Conservation (phyloP, 345 rosid species). For the Passiflora organensis region DNA sequence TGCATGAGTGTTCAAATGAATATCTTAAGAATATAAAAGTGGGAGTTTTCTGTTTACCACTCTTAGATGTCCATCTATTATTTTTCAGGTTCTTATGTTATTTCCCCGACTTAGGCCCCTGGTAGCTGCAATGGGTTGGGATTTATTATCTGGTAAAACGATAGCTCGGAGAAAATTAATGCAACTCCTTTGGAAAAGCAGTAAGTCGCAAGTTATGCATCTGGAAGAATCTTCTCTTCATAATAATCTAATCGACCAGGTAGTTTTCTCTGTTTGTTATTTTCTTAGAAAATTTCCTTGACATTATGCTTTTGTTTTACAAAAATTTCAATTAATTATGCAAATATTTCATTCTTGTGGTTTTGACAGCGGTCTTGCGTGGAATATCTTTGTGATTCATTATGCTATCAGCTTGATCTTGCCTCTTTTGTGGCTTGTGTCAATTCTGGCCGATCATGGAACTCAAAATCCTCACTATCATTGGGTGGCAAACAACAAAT, state of each 20-base stretch:
- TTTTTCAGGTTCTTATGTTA: slow-evolving; percentile 56
- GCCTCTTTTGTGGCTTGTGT: slow-evolving; percentile 83
- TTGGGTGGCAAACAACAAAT: slow-evolving; percentile 50
- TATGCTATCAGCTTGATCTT: slow-evolving; percentile 84
- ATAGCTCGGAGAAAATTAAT: slow-evolving; percentile 58
- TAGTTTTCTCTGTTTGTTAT: slow-evolving; percentile 12
- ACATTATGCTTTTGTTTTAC: background rate
- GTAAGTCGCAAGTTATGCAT: slow-evolving; percentile 52
- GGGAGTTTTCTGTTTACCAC: background rate
- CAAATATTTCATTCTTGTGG: background rate
- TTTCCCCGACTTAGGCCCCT: slow-evolving; percentile 78
- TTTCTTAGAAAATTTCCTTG: background rate
- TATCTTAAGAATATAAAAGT: background rate
- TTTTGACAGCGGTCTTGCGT: slow-evolving; percentile 71
- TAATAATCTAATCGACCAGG: slow-evolving; percentile 67
- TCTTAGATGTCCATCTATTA: slow-evolving; percentile 20
- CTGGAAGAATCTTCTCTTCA: slow-evolving; percentile 73
- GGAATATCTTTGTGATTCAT: slow-evolving; percentile 74
- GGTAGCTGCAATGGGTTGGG: slow-evolving; percentile 98
- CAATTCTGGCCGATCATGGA: slow-evolving; percentile 84
- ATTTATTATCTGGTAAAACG: slow-evolving; percentile 75
- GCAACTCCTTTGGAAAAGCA: slow-evolving; percentile 72
- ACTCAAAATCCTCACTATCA: slow-evolving; percentile 55
- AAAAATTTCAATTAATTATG: background rate
- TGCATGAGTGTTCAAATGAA: slow-evolving; percentile 16